Base-by-base conservation (phyloP, 2,329 filamentous ascomycete species). In the Aureobasidium sp. region DNA sequence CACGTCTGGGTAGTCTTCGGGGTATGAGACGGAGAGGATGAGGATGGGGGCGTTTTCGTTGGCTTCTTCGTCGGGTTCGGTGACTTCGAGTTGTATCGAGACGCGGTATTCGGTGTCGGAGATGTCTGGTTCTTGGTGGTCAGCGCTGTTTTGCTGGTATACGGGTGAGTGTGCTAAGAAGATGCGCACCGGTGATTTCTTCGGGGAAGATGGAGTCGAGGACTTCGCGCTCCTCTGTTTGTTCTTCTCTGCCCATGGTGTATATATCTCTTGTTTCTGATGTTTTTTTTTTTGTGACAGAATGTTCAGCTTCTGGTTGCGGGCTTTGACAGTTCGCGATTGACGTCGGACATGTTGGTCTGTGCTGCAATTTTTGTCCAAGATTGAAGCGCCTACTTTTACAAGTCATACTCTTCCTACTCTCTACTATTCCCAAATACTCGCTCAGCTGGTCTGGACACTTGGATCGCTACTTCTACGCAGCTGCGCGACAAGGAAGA, bases 141-240 rank as follows among this genome's bases (percentile, higher is more conserved):
- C 31, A 27, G 31, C 56, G 55, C 31, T 22, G 4, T 48, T 14
- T 22, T 22, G 22, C 8, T 41, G 39, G 39, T 17, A 14, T 22
- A 6, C 7, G 25, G 44, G 22, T 15, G 2, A 15, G 31, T n/a
- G 11, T 8, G 12, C 8, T 17, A 11, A 25, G 20, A 17, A 27
- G 5, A 25, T 48, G 66, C 75, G 52, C 71, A 93, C 91, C 89
- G 83, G 87, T 93, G 69, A 99, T 96, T 78, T 99, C 94, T 64
- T 99, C 93, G 1, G 94, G 91, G 69, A 97, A 99, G 72, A 99
- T 99, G 64, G 93, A 97, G 72, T 96, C 91, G 73, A 99, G 90
- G 69, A 99, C 93, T 76, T 99, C 94, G 65, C 92, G 87, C 82
- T 99, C 94, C 78, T 99, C 94, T 67, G 87, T 79, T 76, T 99